Base-by-base conservation (phyloP, 306 rosid species). In the Heteromeles arbutifolia region DNA sequence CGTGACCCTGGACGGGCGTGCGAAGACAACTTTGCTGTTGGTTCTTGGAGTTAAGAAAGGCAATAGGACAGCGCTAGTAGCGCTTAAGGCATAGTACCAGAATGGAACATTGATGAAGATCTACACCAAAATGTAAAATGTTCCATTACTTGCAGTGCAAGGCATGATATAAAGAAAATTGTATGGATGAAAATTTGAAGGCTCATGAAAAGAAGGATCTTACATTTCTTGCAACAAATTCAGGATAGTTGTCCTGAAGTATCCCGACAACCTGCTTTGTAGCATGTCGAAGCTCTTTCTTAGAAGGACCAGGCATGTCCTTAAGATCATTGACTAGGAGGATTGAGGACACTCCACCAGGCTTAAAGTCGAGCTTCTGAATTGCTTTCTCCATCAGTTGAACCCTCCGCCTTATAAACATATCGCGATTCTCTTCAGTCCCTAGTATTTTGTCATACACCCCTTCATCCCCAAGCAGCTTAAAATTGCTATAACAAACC, bases 91-190 rank as follows among this genome's bases (percentile, higher is more conserved):
- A 61, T 88, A 78, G 75, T 92, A 92, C 97, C 97, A 92, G 85
- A 94, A 92, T 10, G 96, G 96, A 54, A 89, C 96, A 81, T 88
- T 92, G 91, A 92, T 81, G 65, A 92, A 92, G 70, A 92, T 89
- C 97, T 91, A 53, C 45, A 53, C n/a, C 12, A 70, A 56, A 41
- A 24, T 45, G 1, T 37, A 44, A 24, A 34, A 31, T n/a, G 22
- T 72, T 34, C 14, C 15, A 57, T 72, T 43, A 72, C 19, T 72
- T 53, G 50, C 50, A 71, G 1, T 31, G n/a, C 65, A 56, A 22
- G 65, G 32, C 44, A 34, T 63, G 22, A 5, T 31, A 63, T 29
- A 29, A 7, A 61, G 8, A 58, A 24, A 57, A 11, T 7, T 57
- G 22, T 5, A 24, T 58, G 25, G 62, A 56, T 56, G 62, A 56